These are phyloP conservation scores for Trichophyton benhamiae DNA, from an alignment of 2,329 filamentous ascomycete genomes.

Conservation along the genomic window DNA sequence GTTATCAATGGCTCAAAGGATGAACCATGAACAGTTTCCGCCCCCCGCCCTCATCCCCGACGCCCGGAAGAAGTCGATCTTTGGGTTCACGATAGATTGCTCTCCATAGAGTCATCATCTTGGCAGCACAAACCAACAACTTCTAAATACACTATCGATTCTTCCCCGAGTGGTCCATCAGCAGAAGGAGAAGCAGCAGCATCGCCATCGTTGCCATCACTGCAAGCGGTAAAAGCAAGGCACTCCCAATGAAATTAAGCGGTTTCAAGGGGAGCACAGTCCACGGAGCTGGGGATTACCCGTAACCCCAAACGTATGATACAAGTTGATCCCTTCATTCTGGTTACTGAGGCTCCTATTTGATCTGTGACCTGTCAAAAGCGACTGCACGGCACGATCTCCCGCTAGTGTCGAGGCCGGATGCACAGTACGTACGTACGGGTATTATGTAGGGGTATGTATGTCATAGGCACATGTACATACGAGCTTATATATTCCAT, in stretches of 20 bases:
- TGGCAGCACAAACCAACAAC: neutral
- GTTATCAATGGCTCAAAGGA: neutral
- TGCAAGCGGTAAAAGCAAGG: constrained; percentile 16
- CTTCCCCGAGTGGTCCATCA: constrained; percentile 5
- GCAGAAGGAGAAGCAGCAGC: neutral
- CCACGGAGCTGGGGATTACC: constrained; percentile 35
- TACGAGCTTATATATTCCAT: neutral
- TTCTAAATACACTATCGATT: constrained; percentile 10
- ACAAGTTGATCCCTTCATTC: constrained; percentile 34
- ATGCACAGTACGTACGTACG: neutral
- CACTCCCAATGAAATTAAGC: constrained; percentile 21
- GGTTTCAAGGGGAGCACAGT: constrained; percentile 19
- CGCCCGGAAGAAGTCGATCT: neutral
- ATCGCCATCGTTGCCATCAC: neutral
- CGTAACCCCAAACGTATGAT: constrained; percentile 35
- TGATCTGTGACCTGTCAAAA: constrained; percentile 34
- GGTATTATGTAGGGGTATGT: no score
- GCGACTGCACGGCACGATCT: constrained; percentile 43
- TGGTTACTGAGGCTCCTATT: constrained; percentile 25
- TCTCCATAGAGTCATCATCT: neutral
- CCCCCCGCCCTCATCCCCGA: neutral
- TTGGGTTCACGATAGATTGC: neutral
- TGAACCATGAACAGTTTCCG: neutral
- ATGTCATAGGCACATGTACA: neutral
- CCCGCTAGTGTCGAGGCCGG: constrained; percentile 31